A percentile compares a stretch with the other conserved stretches of the same genome.
Conservation (phyloP, 2,329 filamentous ascomycete species). For the Blastomyces parvus region DNA sequence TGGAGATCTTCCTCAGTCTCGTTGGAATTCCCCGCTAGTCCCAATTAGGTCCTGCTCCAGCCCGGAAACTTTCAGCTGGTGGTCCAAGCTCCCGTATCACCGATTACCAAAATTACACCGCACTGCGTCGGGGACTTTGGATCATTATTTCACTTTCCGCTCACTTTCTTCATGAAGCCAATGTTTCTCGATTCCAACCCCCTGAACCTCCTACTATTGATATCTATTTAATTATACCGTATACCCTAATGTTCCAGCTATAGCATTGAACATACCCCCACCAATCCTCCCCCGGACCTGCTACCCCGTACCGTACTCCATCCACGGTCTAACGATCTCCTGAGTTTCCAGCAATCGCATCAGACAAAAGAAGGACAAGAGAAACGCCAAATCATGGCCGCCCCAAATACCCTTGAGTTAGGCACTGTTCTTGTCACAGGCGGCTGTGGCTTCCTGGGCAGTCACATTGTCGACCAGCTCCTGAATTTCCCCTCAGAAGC, state of each 20-base stretch:
- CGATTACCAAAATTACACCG: too few relatives aligned
- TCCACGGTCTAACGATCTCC: background rate
- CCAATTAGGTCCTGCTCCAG: too few relatives aligned
- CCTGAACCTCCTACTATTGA: background rate
- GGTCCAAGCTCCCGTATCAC: too few relatives aligned
- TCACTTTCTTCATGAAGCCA: background rate
- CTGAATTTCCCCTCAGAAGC: conserved; percentile 48
- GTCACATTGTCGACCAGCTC: conserved; percentile 68
- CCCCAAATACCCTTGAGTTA: conserved; percentile 35
- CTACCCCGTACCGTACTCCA: background rate
- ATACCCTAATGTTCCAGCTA: background rate
- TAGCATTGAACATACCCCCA: background rate
- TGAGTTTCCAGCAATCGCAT: background rate
- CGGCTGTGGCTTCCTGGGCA: conserved; percentile 75
- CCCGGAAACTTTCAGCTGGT: too few relatives aligned
- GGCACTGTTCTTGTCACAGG: conserved; percentile 70
- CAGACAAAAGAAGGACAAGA: background rate
- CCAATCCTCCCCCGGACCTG: background rate
- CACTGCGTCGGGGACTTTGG: too few relatives aligned
- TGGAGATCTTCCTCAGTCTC: too few relatives aligned
- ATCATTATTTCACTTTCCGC: too few relatives aligned
- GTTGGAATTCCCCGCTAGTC: too few relatives aligned
- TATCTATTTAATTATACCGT: background rate
- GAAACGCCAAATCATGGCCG: conserved; percentile 9
- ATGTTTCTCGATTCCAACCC: background rate